Evolutionary conservation across 768 basidiomycete genomes (phyloP).

Genomic region (Hortiboletus flavorubellus): DNA sequence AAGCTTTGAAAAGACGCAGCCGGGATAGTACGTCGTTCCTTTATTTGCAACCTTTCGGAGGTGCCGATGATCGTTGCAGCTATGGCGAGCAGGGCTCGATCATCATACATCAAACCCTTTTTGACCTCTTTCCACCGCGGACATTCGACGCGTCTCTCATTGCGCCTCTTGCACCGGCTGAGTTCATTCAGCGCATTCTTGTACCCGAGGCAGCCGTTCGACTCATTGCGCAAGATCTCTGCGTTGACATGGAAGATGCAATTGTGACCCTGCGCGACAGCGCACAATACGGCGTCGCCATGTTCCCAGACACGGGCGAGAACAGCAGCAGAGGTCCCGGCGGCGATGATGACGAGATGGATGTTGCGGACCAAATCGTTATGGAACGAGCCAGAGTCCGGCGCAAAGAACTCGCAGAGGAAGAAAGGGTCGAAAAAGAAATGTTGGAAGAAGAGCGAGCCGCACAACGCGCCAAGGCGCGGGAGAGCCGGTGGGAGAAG

Average conservation of each 20-base stretch:
- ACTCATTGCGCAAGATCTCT: conserved; percentile 79
- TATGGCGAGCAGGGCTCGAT: conserved; percentile 85
- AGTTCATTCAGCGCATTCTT: conserved; percentile 82
- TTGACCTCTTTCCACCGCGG: conserved; percentile 67
- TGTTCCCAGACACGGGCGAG: conserved; percentile 60
- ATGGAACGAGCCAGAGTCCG: conserved; percentile 42
- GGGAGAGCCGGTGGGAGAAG: conserved; percentile 18
- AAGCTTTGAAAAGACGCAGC: conserved; percentile 78
- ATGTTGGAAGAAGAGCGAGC: conserved; percentile 23
- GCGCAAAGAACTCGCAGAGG: conserved; percentile 40
- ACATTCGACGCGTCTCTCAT: conserved; percentile 52
- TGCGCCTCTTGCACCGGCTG: conserved; percentile 63
- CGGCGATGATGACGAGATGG: conserved; percentile 32
- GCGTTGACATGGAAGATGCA: conserved; percentile 45
- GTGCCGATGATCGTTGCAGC: conserved; percentile 36
- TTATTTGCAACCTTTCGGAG: background rate
- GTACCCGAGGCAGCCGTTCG: conserved; percentile 82
- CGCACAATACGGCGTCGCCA: conserved; percentile 76
- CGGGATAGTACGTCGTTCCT: conserved; percentile 74
- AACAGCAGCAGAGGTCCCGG: conserved; percentile 34
- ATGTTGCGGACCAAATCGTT: conserved; percentile 39
- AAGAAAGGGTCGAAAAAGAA: conserved; percentile 35
- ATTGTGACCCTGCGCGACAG: conserved; percentile 68
- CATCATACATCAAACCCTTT: conserved; percentile 75
- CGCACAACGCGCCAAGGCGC: conserved; percentile 21